A percentile compares a stretch with the other conserved stretches of the same genome.
phyloP scores from a whole-genome alignment of 75 land plant genomes.

The Isoetes taiwanensis region DNA sequence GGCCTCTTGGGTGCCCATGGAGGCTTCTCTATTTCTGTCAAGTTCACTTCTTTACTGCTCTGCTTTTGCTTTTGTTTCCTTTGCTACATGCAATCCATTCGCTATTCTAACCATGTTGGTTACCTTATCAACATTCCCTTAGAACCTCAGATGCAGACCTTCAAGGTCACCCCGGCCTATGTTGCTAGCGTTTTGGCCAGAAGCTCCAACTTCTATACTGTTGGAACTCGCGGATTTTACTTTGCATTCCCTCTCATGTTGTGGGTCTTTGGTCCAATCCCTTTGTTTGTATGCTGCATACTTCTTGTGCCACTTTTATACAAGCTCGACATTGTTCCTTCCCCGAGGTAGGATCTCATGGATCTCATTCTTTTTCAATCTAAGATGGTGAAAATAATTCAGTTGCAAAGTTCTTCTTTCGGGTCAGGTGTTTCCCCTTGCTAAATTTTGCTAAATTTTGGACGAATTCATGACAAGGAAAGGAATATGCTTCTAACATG shows the following conservation, averaged over 20 bases:
- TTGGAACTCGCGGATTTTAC: slow-evolving; percentile 48
- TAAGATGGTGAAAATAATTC: too few species aligned
- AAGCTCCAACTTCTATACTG: slow-evolving; percentile 50
- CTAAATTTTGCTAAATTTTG: too few species aligned
- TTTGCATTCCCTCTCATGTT: slow-evolving; percentile 46
- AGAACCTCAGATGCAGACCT: slow-evolving; percentile 3
- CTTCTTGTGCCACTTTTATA: slow-evolving; percentile 31
- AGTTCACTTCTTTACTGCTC: slow-evolving; percentile 39
- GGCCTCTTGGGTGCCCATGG: slow-evolving; percentile 37
- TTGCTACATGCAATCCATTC: slow-evolving; percentile 46
- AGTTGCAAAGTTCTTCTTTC: too few species aligned
- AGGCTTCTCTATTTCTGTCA: slow-evolving; percentile 24
- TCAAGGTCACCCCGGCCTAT: slow-evolving; percentile 17
- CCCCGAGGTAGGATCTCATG: too few species aligned
- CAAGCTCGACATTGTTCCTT: slow-evolving; percentile 38
- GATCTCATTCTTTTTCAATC: too few species aligned
- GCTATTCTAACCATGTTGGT: slow-evolving; percentile 50
- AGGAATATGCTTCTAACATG: too few species aligned
- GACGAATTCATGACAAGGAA: too few species aligned
- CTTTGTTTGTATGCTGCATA: slow-evolving; percentile 38
- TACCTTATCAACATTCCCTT: slow-evolving; percentile 54
- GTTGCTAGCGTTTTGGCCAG: slow-evolving; percentile 33
- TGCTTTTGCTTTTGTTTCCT: slow-evolving; percentile 63
- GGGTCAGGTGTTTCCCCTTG: too few species aligned
- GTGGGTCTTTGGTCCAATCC: slow-evolving; percentile 77